Base-by-base conservation (phyloP, 352 stramenopile species). In the Phytophthora pini region DNA sequence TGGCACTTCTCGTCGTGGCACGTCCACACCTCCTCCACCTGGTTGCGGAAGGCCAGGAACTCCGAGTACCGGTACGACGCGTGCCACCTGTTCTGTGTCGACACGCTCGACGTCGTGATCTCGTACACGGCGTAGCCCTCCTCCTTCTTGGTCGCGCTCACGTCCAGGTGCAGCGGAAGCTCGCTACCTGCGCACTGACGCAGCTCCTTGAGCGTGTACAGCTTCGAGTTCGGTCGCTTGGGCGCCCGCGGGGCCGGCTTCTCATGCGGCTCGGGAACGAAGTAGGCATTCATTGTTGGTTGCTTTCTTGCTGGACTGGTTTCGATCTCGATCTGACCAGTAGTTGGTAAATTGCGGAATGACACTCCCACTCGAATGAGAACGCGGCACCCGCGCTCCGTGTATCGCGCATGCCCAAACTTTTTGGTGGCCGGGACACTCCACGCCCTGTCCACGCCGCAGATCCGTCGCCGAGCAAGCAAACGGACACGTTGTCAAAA, bases 51-150 rank as follows among this genome's bases (percentile, higher is more conserved):
- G 10, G 76, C 70, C 56, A 77, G 65, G 52, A 92, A 88, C 70
- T 17, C 79, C 32, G 77, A 89, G 77, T 85, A 88, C 17, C 77
- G 80, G 75, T 88, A 90, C 53, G 79, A 76, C 27, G 84, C 77
- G 13, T 65, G 65, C 77, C 79, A 88, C 48, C 61, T 61, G 67
- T 82, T 76, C 61, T 87, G 76, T 36, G 77, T 79, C 27, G 75
- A 68, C 22, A 86, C 60, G 54, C 79, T 87, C 24, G 75, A 73
- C 56, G 84, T 82, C 45, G 61, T 77, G 64, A 72, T 75, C 61
- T 76, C 56, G 67, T 90, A 88, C 17, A 88, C 68, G n/a, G 76
- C 74, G 68, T 86, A 79, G 62, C 74, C 80, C 46, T 81, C 74
- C 26, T 83, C 72, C 51, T 80, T 64, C 31, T 73, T 77, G 40